Percentiles rank a stretch among this genome's conserved stretches.
phyloP scores from a whole-genome alignment of 129 eudicot genomes.

The Escallonia rubra region DNA sequence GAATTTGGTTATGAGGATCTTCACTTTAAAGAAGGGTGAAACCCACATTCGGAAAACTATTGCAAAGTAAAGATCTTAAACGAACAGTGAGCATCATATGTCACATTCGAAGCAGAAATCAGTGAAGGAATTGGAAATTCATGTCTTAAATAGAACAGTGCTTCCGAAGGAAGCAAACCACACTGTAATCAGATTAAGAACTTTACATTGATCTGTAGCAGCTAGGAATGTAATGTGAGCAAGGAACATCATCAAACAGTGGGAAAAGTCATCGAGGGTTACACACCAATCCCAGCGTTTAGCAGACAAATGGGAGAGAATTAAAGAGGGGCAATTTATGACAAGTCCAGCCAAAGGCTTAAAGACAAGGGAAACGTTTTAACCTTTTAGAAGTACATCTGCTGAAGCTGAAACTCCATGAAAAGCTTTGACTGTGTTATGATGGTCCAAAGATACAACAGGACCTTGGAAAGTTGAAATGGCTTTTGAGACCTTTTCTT shows the following conservation, averaged over 20 bases:
- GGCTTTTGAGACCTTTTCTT: conserved; percentile 42
- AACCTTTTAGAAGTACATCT: conserved; percentile 75
- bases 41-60: too few species aligned
- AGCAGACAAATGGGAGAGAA: too few species aligned
- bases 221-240: neutral
- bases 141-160: neutral
- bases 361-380: conserved; percentile 9
- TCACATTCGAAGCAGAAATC: neutral
- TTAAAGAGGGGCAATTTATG: neutral
- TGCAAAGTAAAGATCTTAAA: neutral
- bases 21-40: too few species aligned
- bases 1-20: too few species aligned
- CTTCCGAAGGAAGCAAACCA: neutral
- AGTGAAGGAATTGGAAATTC: neutral
- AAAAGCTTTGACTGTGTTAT: conserved; percentile 2
- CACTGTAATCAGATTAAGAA: too few species aligned
- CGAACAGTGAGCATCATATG: neutral
- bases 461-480: conserved; percentile 23
- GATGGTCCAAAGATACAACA: conserved; percentile 7
- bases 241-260: neutral
- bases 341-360: conserved; percentile 6
- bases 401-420: conserved; percentile 24
- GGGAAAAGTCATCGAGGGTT: neutral
- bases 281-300: too few species aligned
- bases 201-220: neutral